phyloP scores from a whole-genome alignment of 306 rosid genomes.

The Quercus wislizeni region DNA sequence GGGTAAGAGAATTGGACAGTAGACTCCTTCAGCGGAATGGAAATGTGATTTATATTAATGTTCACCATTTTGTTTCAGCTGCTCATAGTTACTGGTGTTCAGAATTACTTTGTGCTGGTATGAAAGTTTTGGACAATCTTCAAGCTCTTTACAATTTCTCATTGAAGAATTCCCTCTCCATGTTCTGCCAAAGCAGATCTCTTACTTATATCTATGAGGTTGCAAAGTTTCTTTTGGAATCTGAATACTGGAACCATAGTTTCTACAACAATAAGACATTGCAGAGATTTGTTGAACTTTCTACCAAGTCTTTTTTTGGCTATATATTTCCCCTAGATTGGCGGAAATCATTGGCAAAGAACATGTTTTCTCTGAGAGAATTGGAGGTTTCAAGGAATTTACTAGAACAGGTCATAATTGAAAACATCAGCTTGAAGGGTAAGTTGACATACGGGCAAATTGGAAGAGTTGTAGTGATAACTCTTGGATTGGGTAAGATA shows the following conservation, averaged over 20 bases:
- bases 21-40: constrained; percentile 33
- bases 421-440: constrained; percentile 6
- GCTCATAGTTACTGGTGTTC: constrained; percentile 53
- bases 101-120: constrained; percentile 49
- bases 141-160: constrained; percentile 32
- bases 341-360: constrained; percentile 27
- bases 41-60: constrained; percentile 35
- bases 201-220: constrained; percentile 47
- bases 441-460: constrained; percentile 40
- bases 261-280: constrained; percentile 6
- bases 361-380: constrained; percentile 40
- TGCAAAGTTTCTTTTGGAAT: constrained; percentile 42
- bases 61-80: constrained; percentile 28
- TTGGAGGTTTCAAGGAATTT: constrained; percentile 30
- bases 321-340: constrained; percentile 43
- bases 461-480: constrained; percentile 43
- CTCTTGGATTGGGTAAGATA: constrained; percentile 43
- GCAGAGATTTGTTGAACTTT: constrained; percentile 6
- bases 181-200: constrained; percentile 25
- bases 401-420: constrained; percentile 24
- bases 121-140: constrained; percentile 44
- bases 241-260: constrained; percentile 17
- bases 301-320: constrained; percentile 23
- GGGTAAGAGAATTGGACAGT: constrained; percentile 43
- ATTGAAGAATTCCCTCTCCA: constrained; percentile 1